phyloP scores from a whole-genome alignment of 106 monocot species.

The Allium cepa region DNA sequence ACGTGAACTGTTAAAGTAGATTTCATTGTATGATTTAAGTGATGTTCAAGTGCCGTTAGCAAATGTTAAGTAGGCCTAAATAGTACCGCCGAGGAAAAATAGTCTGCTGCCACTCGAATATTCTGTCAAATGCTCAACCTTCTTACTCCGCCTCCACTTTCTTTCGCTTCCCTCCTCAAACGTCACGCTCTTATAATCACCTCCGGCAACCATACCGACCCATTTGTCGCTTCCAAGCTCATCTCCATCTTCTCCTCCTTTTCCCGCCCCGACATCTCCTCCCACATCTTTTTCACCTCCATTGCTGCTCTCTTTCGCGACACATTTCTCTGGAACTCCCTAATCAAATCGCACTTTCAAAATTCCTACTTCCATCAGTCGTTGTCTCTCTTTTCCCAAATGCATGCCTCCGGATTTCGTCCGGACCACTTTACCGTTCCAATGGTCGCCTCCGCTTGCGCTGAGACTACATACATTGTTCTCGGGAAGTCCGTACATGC shows the following conservation, averaged over 20 bases:
- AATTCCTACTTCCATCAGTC: conserved; percentile 20
- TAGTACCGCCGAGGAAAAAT: too few species aligned
- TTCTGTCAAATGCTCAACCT: background rate
- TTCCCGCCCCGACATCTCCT: conserved; percentile 29
- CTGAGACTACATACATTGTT: conserved; percentile 25
- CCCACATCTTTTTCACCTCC: conserved; percentile 30
- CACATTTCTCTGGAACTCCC: conserved; percentile 76
- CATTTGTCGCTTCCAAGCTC: conserved; percentile 65
- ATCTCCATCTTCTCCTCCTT: conserved; percentile 59
- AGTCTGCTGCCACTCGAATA: too few species aligned
- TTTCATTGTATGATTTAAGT: too few species aligned
- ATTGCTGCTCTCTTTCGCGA: conserved; percentile 14
- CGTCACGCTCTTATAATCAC: conserved; percentile 58
- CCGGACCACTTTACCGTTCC: conserved; percentile 62
- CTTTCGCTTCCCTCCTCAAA: conserved; percentile 25
- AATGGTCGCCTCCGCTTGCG: conserved; percentile 49
- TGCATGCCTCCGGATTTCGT: conserved; percentile 23
- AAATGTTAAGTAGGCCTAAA: too few species aligned
- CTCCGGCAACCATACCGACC: conserved; percentile 47
- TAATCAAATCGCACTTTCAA: conserved; percentile 59
- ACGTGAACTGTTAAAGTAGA: too few species aligned
- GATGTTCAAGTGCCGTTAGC: too few species aligned
- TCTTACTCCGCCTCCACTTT: background rate
- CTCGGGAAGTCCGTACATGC: conserved; percentile 39
- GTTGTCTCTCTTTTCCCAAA: conserved; percentile 28